phyloP scores from a whole-genome alignment of 2,329 filamentous ascomycete species.

The Aspergillus ruber region DNA sequence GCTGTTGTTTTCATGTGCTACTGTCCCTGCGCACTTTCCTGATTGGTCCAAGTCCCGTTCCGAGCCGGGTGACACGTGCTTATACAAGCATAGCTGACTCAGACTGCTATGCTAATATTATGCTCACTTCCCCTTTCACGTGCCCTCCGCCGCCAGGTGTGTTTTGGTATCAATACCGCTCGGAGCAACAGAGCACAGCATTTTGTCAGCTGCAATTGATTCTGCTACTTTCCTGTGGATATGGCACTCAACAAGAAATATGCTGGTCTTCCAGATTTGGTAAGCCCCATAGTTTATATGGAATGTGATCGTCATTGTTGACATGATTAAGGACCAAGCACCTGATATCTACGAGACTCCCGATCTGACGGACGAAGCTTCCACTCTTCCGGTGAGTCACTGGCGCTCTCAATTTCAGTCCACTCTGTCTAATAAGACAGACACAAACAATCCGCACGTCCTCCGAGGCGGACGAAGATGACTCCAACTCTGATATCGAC shows the following conservation, averaged over 20 bases:
- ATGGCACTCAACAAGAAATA: slow-evolving; percentile 80
- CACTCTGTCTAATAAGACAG: slow-evolving; percentile 22
- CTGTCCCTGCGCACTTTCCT: not conserved
- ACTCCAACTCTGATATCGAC: slow-evolving; percentile 58
- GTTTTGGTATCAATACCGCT: not conserved
- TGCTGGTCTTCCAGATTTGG: slow-evolving; percentile 71
- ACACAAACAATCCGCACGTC: slow-evolving; percentile 51
- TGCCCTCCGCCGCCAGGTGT: not conserved
- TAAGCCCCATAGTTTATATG: slow-evolving; percentile 33
- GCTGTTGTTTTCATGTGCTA: slow-evolving; percentile 1
- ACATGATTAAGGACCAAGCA: slow-evolving; percentile 64
- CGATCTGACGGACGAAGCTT: slow-evolving; percentile 82
- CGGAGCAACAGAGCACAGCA: no score
- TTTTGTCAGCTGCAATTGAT: not conserved
- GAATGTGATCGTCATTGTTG: not conserved
- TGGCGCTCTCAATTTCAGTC: not conserved
- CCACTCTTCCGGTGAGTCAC: slow-evolving; percentile 66
- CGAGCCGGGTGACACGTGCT: slow-evolving; percentile 3
- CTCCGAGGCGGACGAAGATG: slow-evolving; percentile 53
- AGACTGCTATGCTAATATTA: not conserved
- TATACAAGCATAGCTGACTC: not conserved
- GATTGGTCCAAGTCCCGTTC: not conserved
- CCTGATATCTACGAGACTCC: slow-evolving; percentile 97
- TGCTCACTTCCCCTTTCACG: not conserved
- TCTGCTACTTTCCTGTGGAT: slow-evolving; percentile 2